These are phyloP conservation scores for Beauveria australis DNA, from an alignment of 2,329 filamentous ascomycete species.

Conservation along the genomic window DNA sequence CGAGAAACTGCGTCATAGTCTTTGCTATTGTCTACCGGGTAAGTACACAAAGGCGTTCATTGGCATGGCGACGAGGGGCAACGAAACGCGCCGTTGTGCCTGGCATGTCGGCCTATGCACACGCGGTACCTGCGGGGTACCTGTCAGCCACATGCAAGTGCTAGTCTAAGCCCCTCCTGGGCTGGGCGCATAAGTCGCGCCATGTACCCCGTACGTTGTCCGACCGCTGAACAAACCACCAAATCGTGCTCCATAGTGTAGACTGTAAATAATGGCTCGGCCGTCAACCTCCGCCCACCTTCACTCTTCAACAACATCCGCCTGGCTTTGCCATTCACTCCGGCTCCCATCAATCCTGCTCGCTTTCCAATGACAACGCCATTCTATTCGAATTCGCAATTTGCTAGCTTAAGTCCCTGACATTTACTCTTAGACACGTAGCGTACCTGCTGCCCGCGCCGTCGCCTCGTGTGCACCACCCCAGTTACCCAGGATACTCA, in stretches of 20 bases:
- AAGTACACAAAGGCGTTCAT: conserved; percentile 6
- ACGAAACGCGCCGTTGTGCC: background rate
- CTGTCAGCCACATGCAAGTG: background rate
- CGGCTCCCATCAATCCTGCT: background rate
- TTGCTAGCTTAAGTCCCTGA: conserved; percentile 7
- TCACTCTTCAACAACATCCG: background rate
- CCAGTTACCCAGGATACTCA: background rate
- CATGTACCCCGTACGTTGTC: background rate
- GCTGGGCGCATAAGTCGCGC: background rate
- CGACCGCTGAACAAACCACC: background rate
- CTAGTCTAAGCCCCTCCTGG: background rate
- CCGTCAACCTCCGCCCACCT: background rate
- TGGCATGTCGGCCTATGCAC: background rate
- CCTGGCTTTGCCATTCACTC: conserved; percentile 3
- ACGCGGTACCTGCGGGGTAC: background rate
- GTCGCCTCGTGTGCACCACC: background rate
- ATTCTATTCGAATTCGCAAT: background rate
- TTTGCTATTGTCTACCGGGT: background rate
- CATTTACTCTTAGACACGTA: conserved; percentile 5
- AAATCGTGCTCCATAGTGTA: background rate
- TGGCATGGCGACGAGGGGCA: conserved; percentile 6
- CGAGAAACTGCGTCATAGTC: no score
- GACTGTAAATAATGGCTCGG: conserved; percentile 1
- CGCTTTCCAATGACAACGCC: conserved; percentile 8
- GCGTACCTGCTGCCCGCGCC: conserved; percentile 4